Conservation (phyloP, 1,284 basidiomycete genomes). For the Neonothopanus nambi region DNA sequence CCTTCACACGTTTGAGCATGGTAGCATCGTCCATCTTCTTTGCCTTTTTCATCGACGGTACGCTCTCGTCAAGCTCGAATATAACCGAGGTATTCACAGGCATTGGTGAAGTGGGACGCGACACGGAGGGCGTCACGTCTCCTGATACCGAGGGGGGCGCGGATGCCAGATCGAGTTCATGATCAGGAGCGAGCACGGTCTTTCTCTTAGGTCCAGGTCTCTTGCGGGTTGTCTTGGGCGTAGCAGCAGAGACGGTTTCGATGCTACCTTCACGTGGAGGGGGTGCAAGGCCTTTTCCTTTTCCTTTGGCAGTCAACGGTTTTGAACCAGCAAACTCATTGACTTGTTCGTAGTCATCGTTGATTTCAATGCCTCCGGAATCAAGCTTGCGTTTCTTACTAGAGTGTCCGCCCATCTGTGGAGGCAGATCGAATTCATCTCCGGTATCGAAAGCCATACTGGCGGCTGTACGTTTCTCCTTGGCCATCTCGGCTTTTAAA, state of each 20-base stretch:
- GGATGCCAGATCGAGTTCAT: slow-evolving; percentile 51
- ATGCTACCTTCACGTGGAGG: slow-evolving; percentile 4
- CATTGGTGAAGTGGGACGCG: slow-evolving; percentile 65
- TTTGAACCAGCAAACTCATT: slow-evolving; percentile 7
- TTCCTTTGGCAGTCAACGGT: slow-evolving; percentile 25
- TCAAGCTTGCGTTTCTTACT: slow-evolving; percentile 50
- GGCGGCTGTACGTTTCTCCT: slow-evolving; percentile 55
- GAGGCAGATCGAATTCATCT: slow-evolving; percentile 20
- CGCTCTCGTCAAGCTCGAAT: slow-evolving; percentile 68
- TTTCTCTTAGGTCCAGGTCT: slow-evolving; percentile 36
- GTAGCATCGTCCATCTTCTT: slow-evolving; percentile 72
- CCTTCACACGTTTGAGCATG: slow-evolving; percentile 72
- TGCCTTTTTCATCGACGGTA: slow-evolving; percentile 69
- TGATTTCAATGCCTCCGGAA: slow-evolving; percentile 18
- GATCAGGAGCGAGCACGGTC: slow-evolving; percentile 43
- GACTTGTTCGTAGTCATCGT: slow-evolving; percentile 3
- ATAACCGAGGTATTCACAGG: slow-evolving; percentile 58
- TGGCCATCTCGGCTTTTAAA: slow-evolving; percentile 36
- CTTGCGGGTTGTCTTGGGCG: slow-evolving; percentile 39
- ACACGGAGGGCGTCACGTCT: slow-evolving; percentile 52
- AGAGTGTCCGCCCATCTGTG: slow-evolving; percentile 35
- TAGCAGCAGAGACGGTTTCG: slow-evolving; percentile 35
- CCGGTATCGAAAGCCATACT: slow-evolving; percentile 57
- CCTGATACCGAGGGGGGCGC: slow-evolving; percentile 57
- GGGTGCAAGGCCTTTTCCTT: slow-evolving; percentile 39